Evolutionary conservation across 1,139 yeast genomes (phyloP), one percentile per base, ranked within the genome.

Genomic region (Meyerozyma athensensis): DNA sequence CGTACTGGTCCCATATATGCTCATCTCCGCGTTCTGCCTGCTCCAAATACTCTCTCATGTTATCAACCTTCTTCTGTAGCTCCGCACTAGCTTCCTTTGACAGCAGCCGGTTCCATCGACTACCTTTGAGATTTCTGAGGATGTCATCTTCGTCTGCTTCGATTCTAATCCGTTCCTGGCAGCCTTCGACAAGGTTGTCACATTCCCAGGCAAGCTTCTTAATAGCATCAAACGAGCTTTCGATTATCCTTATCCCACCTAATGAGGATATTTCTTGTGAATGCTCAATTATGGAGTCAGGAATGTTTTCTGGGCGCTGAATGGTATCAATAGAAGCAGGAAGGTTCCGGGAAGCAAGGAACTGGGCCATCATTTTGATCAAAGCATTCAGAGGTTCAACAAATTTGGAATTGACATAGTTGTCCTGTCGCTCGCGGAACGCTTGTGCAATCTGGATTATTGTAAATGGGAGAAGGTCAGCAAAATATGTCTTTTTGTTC

Each of bases 361-460:
- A 72, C 30, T 60, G 59, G 20, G 67, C 67, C 37, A 83, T 54
- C 39, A 74, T 58, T 22, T 65, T 65, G 35, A 75, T 74, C 33
- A 85, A 56, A 4, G 72, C 61, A 22, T 66, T 67, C 2, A 82
- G 52, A 0, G 89, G 87, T 3, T 64, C 61, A 1, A 68, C 56
- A 19, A 87, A 56, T 36, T 72, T 70, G 23, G 68, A 68, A 13
- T 62, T 53, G n/a, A 84, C 63, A 50, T 72, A 84, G 5, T 62
- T 65, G 13, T 77, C 77, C 41, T 80, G 79, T 46, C 90, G 68
- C 43, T 82, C 89, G 39, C 76, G 70, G 50, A 78, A 85, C 0
- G 92, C 83, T 39, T 75, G 78, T 1, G 86, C 77, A 2, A 79
- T 72, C 47, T 83, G 86, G 36, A 86, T 73, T 2, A 86, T 74